Percentiles rank a stretch among this genome's conserved stretches.
phyloP scores from a whole-genome alignment of 2,329 filamentous ascomycete species.

The Cyclaneusma minus region DNA sequence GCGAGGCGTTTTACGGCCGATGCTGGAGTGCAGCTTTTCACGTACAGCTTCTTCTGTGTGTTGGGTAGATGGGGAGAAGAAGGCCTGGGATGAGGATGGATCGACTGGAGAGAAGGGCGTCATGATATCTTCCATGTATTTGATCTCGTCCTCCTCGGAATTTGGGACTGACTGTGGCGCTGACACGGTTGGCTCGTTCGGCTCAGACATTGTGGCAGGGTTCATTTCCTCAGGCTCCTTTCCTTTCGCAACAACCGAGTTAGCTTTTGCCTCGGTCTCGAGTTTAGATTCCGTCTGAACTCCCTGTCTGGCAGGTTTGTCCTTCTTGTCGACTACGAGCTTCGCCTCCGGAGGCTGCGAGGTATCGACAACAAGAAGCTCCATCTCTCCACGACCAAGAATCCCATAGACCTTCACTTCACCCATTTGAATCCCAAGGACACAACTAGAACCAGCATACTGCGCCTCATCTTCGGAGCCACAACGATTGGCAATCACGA shows the following conservation, averaged over 20 bases:
- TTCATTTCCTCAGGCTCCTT: no score
- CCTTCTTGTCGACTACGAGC: constrained; percentile 11
- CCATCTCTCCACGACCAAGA: constrained; percentile 54
- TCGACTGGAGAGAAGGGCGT: constrained; percentile 3
- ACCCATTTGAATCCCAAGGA: constrained; percentile 49
- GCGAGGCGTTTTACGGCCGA: not conserved
- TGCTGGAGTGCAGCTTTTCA: constrained; percentile 1
- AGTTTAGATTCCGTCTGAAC: no score
- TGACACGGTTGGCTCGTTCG: no score
- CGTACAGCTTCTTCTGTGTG: not conserved
- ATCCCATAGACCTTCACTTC: constrained; percentile 55
- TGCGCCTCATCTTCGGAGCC: constrained; percentile 49
- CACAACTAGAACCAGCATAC: constrained; percentile 61
- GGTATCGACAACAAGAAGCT: constrained; percentile 52
- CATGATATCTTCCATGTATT: constrained; percentile 3
- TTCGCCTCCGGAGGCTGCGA: constrained; percentile 8
- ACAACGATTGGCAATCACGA: constrained; percentile 57
- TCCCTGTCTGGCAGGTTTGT: no score
- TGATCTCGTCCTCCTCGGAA: no score
- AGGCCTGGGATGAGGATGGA: constrained; percentile 1
- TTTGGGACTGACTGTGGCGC: no score
- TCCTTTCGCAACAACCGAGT: no score
- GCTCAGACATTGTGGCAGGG: no score
- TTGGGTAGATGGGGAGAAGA: constrained; percentile 1
- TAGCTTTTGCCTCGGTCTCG: no score